phyloP scores from a whole-genome alignment of 345 rosid species.

The Heritiera fomes region DNA sequence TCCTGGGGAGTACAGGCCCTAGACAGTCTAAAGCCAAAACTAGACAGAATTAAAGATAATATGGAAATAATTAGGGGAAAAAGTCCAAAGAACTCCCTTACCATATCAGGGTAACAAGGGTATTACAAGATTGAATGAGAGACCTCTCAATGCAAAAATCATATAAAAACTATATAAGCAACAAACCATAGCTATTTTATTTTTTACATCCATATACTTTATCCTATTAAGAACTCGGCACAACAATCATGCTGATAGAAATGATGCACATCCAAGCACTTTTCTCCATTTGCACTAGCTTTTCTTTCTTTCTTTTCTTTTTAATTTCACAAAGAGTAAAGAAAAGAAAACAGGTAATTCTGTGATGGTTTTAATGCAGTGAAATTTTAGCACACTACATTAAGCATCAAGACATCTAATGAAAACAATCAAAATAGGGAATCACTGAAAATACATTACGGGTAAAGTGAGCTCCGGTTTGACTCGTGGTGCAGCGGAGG shows the following conservation, averaged over 20 bases:
- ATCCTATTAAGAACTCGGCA: neutral
- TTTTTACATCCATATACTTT: neutral
- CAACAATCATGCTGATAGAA: neutral
- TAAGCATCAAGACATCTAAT: slow-evolving; percentile 6
- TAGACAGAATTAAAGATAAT: neutral
- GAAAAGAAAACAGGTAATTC: neutral
- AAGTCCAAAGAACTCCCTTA: neutral
- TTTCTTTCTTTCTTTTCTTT: neutral
- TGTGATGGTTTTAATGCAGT: neutral
- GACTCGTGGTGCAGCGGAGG: slow-evolving; percentile 64
- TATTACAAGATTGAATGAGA: neutral
- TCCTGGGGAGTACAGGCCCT: neutral
- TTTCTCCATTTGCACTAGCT: neutral
- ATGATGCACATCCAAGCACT: neutral
- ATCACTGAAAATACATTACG: slow-evolving; percentile 58
- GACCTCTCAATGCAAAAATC: neutral
- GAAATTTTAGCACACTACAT: neutral
- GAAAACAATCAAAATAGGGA: slow-evolving; percentile 25
- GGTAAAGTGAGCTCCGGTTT: slow-evolving; percentile 95
- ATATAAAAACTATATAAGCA: neutral
- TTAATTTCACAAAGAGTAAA: neutral
- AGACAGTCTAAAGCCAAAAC: neutral
- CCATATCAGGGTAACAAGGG: neutral
- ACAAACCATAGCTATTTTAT: neutral
- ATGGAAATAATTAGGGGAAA: neutral